Conservation (phyloP, 805 yeast species). For the Suhomyces xylopsoci region DNA sequence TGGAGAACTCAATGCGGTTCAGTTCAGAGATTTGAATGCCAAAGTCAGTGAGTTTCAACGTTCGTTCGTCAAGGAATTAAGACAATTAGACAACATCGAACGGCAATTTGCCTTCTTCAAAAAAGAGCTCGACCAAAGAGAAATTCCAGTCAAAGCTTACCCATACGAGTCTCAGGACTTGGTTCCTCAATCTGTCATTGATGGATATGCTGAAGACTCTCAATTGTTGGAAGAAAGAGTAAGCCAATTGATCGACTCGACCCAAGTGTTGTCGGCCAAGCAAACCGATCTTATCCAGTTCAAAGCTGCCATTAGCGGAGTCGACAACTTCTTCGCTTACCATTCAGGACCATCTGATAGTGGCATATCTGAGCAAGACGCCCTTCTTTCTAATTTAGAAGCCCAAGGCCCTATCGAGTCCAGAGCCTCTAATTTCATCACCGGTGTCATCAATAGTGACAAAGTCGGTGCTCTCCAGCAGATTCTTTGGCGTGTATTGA, state of each 20-base stretch:
- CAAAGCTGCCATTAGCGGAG: conserved; percentile 47
- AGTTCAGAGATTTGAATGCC: conserved; percentile 80
- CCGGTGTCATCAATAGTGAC: conserved; percentile 78
- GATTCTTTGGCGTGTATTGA: conserved; percentile 85
- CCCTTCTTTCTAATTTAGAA: conserved; percentile 37
- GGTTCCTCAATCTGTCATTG: conserved; percentile 58
- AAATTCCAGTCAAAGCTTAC: conserved; percentile 34
- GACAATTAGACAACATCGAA: conserved; percentile 80
- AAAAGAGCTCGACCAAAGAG: conserved; percentile 48
- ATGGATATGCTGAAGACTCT: conserved; percentile 63
- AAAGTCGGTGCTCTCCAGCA: conserved; percentile 71
- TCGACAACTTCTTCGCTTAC: conserved; percentile 29
- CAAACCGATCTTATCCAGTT: conserved; percentile 69
- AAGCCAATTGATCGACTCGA: conserved; percentile 64
- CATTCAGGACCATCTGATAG: conserved; percentile 18
- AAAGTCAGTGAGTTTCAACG: conserved; percentile 85
- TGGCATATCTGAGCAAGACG: conserved; percentile 33
- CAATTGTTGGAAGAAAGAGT: conserved; percentile 72
- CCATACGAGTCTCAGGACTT: conserved; percentile 31
- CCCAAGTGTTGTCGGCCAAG: conserved; percentile 58
- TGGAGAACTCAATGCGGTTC: conserved; percentile 83
- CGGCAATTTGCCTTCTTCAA: conserved; percentile 60
- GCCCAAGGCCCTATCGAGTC: conserved; percentile 27
- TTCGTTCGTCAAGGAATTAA: conserved; percentile 82
- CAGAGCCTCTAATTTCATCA: conserved; percentile 45